Percentiles rank a stretch among this genome's conserved stretches.
phyloP scores from a whole-genome alignment of 495 filamentous ascomycete genomes.

The Extremus antarcticus region DNA sequence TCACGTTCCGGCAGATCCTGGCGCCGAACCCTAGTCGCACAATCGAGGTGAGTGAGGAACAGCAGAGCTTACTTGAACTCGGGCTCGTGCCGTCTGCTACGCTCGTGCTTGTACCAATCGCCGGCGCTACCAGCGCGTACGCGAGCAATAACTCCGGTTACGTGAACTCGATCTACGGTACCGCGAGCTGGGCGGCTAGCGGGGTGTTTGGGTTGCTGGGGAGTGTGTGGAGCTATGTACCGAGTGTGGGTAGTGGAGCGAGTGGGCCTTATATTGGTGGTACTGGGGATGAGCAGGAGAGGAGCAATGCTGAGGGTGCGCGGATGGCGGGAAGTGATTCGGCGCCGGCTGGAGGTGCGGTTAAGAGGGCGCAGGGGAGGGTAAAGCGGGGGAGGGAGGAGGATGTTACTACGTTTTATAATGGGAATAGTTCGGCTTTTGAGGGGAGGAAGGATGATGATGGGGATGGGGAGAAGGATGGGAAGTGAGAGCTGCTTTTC shows the following conservation, averaged over 20 bases:
- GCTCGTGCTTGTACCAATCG: constrained; percentile 65
- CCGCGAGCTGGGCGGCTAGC: constrained; percentile 6
- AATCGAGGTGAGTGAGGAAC: constrained; percentile 64
- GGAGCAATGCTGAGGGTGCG: constrained; percentile 5
- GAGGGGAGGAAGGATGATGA: constrained; percentile 57
- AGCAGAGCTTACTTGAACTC: constrained; percentile 50
- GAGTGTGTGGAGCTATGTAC: constrained; percentile 30
- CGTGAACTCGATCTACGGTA: constrained; percentile 8
- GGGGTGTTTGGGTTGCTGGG: constrained; percentile 34
- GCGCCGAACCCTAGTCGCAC: constrained; percentile 65
- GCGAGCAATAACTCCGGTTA: constrained; percentile 10
- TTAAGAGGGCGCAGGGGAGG: constrained; percentile 52
- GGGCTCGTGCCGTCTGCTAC: constrained; percentile 68
- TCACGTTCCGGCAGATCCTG: constrained; percentile 75
- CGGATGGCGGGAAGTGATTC: constrained; percentile 9
- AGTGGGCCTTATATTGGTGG: constrained; percentile 34
- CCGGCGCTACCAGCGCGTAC: constrained; percentile 53
- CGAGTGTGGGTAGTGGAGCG: constrained; percentile 6
- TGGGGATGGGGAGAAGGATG: constrained; percentile 1
- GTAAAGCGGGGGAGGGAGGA: constrained; percentile 26
- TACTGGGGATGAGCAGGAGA: constrained; percentile 13
- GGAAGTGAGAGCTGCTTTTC: neutral
- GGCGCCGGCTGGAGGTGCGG: neutral
- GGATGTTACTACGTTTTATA: constrained; percentile 59
- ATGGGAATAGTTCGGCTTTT: constrained; percentile 80